phyloP scores from a whole-genome alignment of 169 alveolate species.

The Cryptosporidium canis region DNA sequence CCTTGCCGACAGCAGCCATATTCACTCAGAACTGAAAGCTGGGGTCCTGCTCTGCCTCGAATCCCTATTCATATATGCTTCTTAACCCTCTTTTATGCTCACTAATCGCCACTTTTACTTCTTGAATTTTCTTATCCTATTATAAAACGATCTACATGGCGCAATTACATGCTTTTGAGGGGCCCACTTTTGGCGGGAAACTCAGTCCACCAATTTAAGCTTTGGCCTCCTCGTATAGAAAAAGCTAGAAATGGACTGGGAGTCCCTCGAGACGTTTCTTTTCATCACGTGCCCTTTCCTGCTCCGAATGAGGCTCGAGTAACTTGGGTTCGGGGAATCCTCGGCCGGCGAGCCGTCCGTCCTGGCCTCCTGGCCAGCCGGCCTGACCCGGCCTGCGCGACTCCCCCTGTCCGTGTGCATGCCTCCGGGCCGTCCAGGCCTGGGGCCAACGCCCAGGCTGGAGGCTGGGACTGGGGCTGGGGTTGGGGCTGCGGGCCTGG shows the following conservation, averaged over 20 bases:
- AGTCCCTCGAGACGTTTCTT: constrained; percentile 6
- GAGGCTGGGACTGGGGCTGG: too few relatives aligned
- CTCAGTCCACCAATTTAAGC: not conserved
- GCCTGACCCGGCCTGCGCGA: not conserved
- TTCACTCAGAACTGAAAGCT: too few relatives aligned
- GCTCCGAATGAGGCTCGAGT: not conserved
- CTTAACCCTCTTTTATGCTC: too few relatives aligned
- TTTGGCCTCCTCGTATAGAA: constrained; percentile 24
- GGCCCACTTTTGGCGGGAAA: constrained; percentile 23
- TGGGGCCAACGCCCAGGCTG: too few relatives aligned
- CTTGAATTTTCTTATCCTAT: constrained; percentile 24
- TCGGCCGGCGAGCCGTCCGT: not conserved
- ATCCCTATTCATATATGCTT: too few relatives aligned
- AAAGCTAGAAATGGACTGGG: constrained; percentile 51
- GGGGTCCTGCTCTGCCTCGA: too few relatives aligned
- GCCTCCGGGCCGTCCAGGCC: not conserved
- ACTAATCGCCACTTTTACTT: constrained; percentile 9
- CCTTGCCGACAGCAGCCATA: too few relatives aligned
- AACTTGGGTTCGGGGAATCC: constrained; percentile 17
- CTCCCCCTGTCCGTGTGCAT: not conserved
- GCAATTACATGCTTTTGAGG: constrained; percentile 19
- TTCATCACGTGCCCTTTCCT: not conserved
- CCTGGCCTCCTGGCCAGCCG: not conserved
- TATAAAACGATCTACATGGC: constrained; percentile 48
- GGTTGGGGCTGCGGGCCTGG: too few relatives aligned